These are phyloP conservation scores for Ostreobium quekettii DNA, from an alignment of 139 green algal genomes.

Conservation along the genomic window DNA sequence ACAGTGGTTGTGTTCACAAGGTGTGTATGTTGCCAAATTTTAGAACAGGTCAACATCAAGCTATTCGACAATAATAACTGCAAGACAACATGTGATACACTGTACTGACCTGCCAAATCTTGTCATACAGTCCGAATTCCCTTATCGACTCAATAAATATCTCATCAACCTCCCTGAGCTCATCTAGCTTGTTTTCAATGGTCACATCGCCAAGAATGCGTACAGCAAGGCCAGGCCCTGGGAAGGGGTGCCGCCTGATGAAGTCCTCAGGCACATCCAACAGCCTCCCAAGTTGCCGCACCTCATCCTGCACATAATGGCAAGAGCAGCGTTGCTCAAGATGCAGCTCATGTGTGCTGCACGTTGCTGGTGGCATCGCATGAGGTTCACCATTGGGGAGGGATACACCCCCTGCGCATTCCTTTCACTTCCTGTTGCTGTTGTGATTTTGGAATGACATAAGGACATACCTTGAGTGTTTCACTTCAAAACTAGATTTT, in stretches of 20 bases:
- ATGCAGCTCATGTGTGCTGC: too few relatives aligned
- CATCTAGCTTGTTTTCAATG: constrained; percentile 35
- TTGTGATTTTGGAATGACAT: too few relatives aligned
- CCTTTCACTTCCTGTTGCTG: too few relatives aligned
- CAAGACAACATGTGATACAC: too few relatives aligned
- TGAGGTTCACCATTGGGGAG: too few relatives aligned
- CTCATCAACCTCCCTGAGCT: constrained; percentile 80
- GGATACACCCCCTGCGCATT: too few relatives aligned
- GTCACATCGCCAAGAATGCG: constrained; percentile 90
- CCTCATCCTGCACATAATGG: constrained; percentile 31
- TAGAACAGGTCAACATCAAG: too few relatives aligned
- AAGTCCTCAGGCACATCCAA: constrained; percentile 66
- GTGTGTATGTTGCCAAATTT: neutral
- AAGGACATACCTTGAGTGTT: too few relatives aligned
- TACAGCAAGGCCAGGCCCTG: constrained; percentile 90
- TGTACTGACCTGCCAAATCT: constrained; percentile 87
- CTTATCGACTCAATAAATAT: constrained; percentile 91
- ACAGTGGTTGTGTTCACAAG: neutral
- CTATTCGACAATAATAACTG: too few relatives aligned
- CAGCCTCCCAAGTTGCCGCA: constrained; percentile 60
- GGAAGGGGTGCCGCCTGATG: constrained; percentile 94
- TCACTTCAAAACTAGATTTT: too few relatives aligned
- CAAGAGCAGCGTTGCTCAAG: too few relatives aligned
- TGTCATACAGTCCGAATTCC: constrained; percentile 92
- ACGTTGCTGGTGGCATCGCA: too few relatives aligned